Base-by-base conservation (phyloP, 345 rosid species). In the Orychophragmus violaceus region DNA sequence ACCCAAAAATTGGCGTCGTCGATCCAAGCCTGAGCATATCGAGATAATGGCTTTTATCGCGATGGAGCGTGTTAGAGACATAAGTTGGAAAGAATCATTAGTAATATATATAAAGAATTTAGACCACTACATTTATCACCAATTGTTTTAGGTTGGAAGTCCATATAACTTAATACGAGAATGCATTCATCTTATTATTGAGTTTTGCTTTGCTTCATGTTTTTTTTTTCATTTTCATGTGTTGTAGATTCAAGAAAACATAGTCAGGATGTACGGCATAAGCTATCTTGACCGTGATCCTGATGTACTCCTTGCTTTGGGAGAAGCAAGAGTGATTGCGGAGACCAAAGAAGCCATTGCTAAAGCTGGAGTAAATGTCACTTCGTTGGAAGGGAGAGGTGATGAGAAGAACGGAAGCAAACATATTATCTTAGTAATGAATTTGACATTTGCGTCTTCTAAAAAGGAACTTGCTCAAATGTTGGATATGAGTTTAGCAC, bases 231-330 rank as follows among this genome's bases (percentile, higher is more conserved):
- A n/a, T n/a, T n/a, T n/a, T n/a, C n/a, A n/a, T n/a, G n/a, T n/a
- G n/a, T n/a, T 44, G 45, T 75, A 93, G 98, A 80, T 90, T 60
- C 85, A 86, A 65, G 99, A 88, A 76, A 85, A 88, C 80, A 80
- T 88, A 63, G 89, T 89, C 33, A 82, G 99, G 75, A 83, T 80
- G 75, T 83, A 76, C 76, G 95, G 99, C 25, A 83, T 94, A 41
- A 87, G 88, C 74, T 81, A 90, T 19, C 96, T 94, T 72, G 96
- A 90, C 77, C 84, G 82, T 82, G 99, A 90, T 81, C 96, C 88
- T 79, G 96, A 92, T 23, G 97, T 90, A 29, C 99, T 95, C 50
- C 77, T 88, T 74, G 99, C 99, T 74, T 77, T 94, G 81, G 99
- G 86, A 55, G 97, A 94, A 83, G 85, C 97, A 49, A 96, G 88